A percentile compares a stretch with the other conserved stretches of the same genome.
These are phyloP conservation scores for Penicillium coffeae DNA, from an alignment of 495 filamentous ascomycete species.

Conservation along the genomic window DNA sequence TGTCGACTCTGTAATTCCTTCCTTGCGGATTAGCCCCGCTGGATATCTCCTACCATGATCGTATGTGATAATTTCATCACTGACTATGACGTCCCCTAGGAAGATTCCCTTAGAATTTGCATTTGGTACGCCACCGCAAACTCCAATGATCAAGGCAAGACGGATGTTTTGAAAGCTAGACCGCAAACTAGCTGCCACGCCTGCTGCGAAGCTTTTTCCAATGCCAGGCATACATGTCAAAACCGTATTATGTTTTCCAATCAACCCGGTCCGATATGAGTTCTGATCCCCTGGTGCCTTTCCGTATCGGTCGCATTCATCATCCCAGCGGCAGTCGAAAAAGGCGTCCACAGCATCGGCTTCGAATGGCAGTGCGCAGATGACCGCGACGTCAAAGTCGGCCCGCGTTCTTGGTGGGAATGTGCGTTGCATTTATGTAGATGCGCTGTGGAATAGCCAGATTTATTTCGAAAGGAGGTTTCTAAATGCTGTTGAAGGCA, in stretches of 20 bases:
- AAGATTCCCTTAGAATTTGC: neutral
- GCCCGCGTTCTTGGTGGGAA: neutral
- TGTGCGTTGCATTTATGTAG: neutral
- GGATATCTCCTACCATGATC: constrained; percentile 1
- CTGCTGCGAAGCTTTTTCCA: constrained; percentile 30
- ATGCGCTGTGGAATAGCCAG: no score
- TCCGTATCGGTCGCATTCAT: neutral
- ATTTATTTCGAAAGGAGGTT: no score
- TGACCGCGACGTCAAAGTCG: neutral
- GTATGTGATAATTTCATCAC: neutral
- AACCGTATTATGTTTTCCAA: constrained; percentile 35
- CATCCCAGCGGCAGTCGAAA: neutral
- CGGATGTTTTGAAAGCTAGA: constrained; percentile 24
- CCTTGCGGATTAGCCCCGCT: neutral
- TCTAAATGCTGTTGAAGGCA: no score
- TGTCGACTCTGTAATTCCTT: neutral
- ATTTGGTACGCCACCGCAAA: constrained; percentile 23
- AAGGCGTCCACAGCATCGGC: neutral
- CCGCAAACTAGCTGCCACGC: constrained; percentile 21
- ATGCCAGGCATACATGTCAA: constrained; percentile 29
- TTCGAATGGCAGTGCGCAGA: neutral
- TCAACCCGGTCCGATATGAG: constrained; percentile 34
- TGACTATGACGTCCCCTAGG: constrained; percentile 7
- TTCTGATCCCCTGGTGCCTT: neutral
- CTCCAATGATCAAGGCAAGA: constrained; percentile 24